phyloP scores from a whole-genome alignment of 202 grass and related monocot species.

The Cymbopogon flexuosus region DNA sequence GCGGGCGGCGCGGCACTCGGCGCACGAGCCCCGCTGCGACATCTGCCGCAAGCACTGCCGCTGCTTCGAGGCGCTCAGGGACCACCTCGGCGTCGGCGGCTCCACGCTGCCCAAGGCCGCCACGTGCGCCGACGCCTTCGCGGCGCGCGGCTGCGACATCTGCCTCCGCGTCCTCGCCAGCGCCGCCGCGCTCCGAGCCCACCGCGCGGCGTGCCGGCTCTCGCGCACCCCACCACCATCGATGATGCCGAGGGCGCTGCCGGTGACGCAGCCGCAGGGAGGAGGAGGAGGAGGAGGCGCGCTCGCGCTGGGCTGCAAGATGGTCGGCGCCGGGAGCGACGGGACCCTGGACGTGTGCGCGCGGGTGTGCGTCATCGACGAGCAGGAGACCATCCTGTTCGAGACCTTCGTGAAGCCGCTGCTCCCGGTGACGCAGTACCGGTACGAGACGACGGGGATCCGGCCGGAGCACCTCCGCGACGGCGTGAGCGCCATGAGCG shows the following conservation, averaged over 20 bases:
- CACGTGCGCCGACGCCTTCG: constrained; percentile 53
- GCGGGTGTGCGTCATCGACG: constrained; percentile 63
- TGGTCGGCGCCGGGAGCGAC: constrained; percentile 78
- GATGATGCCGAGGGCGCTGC: not conserved
- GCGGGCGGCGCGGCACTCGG: constrained; percentile 60
- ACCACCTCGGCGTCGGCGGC: constrained; percentile 65
- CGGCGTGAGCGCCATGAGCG: not conserved
- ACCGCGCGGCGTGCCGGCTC: constrained; percentile 35
- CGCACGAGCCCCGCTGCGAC: constrained; percentile 68
- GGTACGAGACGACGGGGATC: constrained; percentile 72
- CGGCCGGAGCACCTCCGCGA: constrained; percentile 56
- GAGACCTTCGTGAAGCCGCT: constrained; percentile 60
- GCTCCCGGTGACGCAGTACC: constrained; percentile 66
- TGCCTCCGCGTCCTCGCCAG: constrained; percentile 54
- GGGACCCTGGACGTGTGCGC: constrained; percentile 63
- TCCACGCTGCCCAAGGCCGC: constrained; percentile 55
- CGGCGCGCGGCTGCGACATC: constrained; percentile 42
- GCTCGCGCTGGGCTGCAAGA: constrained; percentile 76
- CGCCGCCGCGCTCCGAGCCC: constrained; percentile 9
- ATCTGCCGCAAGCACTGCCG: constrained; percentile 75
- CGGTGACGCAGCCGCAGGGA: not conserved
- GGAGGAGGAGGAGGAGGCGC: not conserved
- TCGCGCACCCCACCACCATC: not conserved
- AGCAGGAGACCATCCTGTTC: constrained; percentile 49
- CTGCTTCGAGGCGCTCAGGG: constrained; percentile 69